Base-by-base conservation (phyloP, 495 filamentous ascomycete genomes). In the Lepidopterella palustris region DNA sequence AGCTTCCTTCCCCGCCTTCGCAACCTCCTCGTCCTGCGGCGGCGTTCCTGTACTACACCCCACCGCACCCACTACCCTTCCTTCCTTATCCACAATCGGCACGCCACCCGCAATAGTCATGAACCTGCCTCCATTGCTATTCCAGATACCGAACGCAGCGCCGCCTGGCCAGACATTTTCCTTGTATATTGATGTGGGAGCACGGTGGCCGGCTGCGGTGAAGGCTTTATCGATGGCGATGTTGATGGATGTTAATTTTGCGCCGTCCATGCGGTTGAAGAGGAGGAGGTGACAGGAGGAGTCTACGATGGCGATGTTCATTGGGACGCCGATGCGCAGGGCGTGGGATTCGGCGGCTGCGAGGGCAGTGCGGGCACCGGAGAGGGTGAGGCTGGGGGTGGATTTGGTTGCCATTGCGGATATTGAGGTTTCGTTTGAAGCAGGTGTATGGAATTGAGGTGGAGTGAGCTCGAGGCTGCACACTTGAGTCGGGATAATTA, bases 141-240 rank as follows among this genome's bases (percentile, higher is more conserved):
- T 70, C 58, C 68, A 66, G 26, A 75, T 73, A 11, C 72, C 70
- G 55, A 68, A 75, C 11, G 67, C 71, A 1, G 70, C 56, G 3
- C 72, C 72, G 24, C 72, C 72, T 2, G 72, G 72, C 69, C 69
- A 75, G 9, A 71, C 68, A 52, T 55, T 62, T 27, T 66, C 62
- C 27, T 68, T 68, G 59, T 73, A 75, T 3, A 58, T 61, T 31
- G 60, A 59, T 3, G 72, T 75, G 13, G 71, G 69, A n/a, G 54
- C 60, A 13, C 72, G 68, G 61, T 75, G 72, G 9, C 72, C 72
- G 5, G 72, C 72, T 8, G 72, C 72, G 11, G 72, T 75, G 50
- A 72, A 75, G 8, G 72, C 72, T 45, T 75, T 75, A 61, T 75
- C 69, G 60, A 75, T 72, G 25, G 72, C 68, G 58, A 73, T 75